phyloP scores from a whole-genome alignment of 495 filamentous ascomycete genomes.

The Evansstolkia leycettana region DNA sequence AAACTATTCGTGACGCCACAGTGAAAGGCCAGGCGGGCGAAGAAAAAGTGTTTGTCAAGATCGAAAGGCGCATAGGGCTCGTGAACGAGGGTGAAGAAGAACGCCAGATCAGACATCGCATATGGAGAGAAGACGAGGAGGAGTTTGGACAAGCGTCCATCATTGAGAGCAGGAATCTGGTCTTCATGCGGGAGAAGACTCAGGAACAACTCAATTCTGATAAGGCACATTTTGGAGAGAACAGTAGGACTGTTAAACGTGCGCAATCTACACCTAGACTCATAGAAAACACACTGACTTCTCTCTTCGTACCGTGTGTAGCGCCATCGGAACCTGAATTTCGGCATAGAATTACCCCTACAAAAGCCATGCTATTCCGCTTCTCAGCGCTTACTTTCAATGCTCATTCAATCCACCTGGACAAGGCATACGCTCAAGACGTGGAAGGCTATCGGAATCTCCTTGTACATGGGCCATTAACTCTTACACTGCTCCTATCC shows the following conservation, averaged over 20 bases:
- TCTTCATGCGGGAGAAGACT: constrained; percentile 45
- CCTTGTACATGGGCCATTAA: constrained; percentile 79
- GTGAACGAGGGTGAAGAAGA: constrained; percentile 24
- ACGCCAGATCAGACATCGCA: constrained; percentile 20
- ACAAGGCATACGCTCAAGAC: constrained; percentile 52
- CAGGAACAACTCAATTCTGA: constrained; percentile 18
- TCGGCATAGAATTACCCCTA: constrained; percentile 47
- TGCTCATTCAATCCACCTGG: constrained; percentile 76
- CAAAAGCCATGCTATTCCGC: constrained; percentile 60
- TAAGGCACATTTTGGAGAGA: constrained; percentile 13
- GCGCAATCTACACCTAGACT: constrained; percentile 6
- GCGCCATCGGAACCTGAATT: constrained; percentile 39
- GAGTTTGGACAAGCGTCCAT: constrained; percentile 23
- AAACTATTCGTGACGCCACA: constrained; percentile 50
- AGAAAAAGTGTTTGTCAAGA: constrained; percentile 48
- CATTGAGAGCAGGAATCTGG: constrained; percentile 44
- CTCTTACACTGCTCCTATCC: constrained; percentile 60
- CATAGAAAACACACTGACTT: constrained; percentile 9
- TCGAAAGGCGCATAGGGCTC: constrained; percentile 37
- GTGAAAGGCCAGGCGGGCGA: constrained; percentile 40
- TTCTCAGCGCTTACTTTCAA: constrained; percentile 81
- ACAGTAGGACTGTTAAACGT: constrained; percentile 26
- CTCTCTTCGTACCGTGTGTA: constrained; percentile 6
- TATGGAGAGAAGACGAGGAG: constrained; percentile 31
- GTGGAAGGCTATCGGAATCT: constrained; percentile 63